These are phyloP conservation scores for Penicillium canariense DNA, from an alignment of 495 filamentous ascomycete genomes.

Conservation along the genomic window DNA sequence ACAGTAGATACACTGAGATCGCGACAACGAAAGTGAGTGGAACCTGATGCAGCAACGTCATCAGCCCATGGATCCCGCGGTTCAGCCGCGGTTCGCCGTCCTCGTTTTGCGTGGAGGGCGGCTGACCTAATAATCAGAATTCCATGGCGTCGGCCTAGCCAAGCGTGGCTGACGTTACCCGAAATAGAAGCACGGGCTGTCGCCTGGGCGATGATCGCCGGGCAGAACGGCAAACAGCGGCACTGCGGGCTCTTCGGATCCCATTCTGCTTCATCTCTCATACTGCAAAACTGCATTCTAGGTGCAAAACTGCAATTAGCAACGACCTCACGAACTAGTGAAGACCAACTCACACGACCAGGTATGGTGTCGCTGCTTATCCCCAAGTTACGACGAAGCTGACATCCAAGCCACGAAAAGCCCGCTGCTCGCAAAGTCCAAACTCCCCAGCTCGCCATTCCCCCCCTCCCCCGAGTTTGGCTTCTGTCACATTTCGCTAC, in stretches of 20 bases:
- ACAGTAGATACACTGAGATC: background rate
- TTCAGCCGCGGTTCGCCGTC: too few species aligned
- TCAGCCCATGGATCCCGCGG: background rate
- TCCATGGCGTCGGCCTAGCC: too few species aligned
- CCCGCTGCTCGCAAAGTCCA: conserved; percentile 3
- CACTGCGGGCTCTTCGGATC: background rate
- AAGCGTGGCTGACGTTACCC: conserved; percentile 25
- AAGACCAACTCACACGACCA: background rate
- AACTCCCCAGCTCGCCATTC: background rate
- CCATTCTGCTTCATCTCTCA: background rate
- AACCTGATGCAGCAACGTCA: background rate
- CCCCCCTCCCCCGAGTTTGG: too few species aligned
- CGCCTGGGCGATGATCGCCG: conserved; percentile 27
- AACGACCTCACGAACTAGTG: background rate
- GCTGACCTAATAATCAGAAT: too few species aligned
- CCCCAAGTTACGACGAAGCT: background rate
- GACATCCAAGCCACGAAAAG: conserved; percentile 6
- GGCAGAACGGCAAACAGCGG: background rate
- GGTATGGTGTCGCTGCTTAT: background rate
- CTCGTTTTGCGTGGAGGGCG: too few species aligned
- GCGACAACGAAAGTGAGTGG: background rate
- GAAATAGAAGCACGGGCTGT: conserved; percentile 32
- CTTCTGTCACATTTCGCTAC: conserved; percentile 1
- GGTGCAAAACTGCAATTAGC: too few species aligned
- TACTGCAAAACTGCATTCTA: too few species aligned